A percentile compares a stretch with the other conserved stretches of the same genome.
Conservation (phyloP, 768 basidiomycete genomes). For the Phylloporus sp. region DNA sequence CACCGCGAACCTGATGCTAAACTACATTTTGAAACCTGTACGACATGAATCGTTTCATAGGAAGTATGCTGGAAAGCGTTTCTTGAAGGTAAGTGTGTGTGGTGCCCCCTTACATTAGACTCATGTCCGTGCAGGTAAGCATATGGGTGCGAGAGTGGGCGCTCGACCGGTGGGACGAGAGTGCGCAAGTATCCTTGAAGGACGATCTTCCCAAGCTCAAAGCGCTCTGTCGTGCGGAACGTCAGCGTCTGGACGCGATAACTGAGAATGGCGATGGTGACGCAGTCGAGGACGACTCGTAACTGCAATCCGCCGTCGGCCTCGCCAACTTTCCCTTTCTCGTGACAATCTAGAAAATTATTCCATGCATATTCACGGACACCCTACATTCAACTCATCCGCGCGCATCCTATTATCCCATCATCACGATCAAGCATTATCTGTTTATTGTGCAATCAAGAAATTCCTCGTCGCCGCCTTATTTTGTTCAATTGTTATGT, state of each 20-base stretch:
- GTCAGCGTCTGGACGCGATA: slow-evolving; percentile 12
- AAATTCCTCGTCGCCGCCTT: slow-evolving; percentile 19
- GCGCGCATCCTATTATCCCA: slow-evolving; percentile 21
- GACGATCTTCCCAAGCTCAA: slow-evolving; percentile 47
- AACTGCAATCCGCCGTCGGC: neutral
- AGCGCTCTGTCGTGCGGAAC: slow-evolving; percentile 19
- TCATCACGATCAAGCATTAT: slow-evolving; percentile 20
- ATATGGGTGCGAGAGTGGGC: slow-evolving; percentile 86
- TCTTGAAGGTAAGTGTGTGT: slow-evolving; percentile 61
- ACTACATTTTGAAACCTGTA: slow-evolving; percentile 74
- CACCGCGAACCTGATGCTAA: slow-evolving; percentile 81
- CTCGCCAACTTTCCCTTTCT: neutral
- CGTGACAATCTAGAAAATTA: slow-evolving; percentile 20
- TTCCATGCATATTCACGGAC: slow-evolving; percentile 26
- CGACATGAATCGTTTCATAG: slow-evolving; percentile 77
- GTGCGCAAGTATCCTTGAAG: slow-evolving; percentile 51
- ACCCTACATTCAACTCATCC: slow-evolving; percentile 20
- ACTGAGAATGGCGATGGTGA: slow-evolving; percentile 8
- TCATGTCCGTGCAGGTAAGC: slow-evolving; percentile 54
- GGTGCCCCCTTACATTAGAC: neutral
- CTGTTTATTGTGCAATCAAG: slow-evolving; percentile 29
- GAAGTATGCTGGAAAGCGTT: slow-evolving; percentile 85
- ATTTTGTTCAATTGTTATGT: slow-evolving; percentile 23
- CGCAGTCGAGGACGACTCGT: slow-evolving; percentile 15
- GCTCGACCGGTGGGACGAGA: slow-evolving; percentile 66